Evolutionary conservation across 208 protist genomes (phyloP).

Genomic region (Leishmania guyanensis): DNA sequence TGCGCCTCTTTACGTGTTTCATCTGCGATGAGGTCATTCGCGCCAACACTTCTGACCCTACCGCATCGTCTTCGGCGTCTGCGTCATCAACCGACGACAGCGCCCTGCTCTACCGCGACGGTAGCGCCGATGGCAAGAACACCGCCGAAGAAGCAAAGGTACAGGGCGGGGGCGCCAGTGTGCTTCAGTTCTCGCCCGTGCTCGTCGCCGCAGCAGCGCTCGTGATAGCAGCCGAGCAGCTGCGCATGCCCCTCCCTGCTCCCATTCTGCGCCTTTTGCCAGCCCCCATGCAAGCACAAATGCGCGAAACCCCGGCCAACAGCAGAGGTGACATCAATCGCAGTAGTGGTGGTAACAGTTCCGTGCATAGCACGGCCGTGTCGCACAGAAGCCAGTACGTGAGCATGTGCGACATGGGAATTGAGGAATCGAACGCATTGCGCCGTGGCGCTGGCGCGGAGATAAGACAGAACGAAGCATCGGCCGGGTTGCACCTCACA

Average conservation of each 20-base stretch:
- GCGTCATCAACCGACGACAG: slow-evolving; percentile 11
- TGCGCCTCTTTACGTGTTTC: slow-evolving; percentile 39
- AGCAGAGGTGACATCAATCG: background rate
- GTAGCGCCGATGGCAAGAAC: background rate
- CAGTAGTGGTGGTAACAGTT: background rate
- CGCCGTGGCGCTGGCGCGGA: background rate
- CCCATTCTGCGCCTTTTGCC: slow-evolving; percentile 46
- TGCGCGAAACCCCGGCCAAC: slow-evolving; percentile 16
- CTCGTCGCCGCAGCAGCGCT: slow-evolving; percentile 49
- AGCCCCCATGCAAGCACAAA: slow-evolving; percentile 7
- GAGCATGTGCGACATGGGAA: background rate
- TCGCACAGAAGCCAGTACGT: background rate
- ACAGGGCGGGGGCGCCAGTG: slow-evolving; percentile 7
- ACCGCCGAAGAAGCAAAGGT: background rate
- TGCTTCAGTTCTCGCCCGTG: slow-evolving; percentile 33
- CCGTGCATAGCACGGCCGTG: background rate
- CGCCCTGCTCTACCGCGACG: background rate
- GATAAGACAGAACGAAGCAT: background rate
- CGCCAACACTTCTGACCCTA: slow-evolving; percentile 12
- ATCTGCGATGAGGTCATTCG: slow-evolving; percentile 50
- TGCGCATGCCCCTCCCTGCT: slow-evolving; percentile 39
- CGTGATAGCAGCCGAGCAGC: slow-evolving; percentile 45
- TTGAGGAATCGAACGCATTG: background rate
- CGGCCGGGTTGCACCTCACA: slow-evolving; percentile 1
- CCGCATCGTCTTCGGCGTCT: background rate